These are phyloP conservation scores for Suillus clintonianus DNA, from an alignment of 768 basidiomycete species.

Conservation along the genomic window DNA sequence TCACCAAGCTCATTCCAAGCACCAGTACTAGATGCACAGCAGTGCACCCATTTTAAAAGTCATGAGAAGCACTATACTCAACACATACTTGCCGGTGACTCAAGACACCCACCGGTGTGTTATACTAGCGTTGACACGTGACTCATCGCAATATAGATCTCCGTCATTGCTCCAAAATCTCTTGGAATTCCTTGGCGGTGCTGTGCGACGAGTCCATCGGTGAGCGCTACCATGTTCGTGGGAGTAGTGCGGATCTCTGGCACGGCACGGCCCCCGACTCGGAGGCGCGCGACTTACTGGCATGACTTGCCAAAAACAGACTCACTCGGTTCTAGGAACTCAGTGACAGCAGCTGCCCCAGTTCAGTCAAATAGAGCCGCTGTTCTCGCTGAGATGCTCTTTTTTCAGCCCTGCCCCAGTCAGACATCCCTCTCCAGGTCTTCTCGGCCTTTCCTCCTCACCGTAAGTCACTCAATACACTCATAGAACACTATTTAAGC, in stretches of 20 bases:
- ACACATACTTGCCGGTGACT: too few species aligned
- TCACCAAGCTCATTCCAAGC: too few species aligned
- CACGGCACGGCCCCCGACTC: neutral
- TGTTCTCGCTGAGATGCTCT: conserved; percentile 23
- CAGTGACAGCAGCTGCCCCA: neutral
- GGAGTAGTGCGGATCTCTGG: neutral
- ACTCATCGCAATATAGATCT: neutral
- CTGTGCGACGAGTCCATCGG: neutral
- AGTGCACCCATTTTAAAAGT: too few species aligned
- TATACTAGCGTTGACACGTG: too few species aligned
- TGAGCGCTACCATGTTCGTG: neutral
- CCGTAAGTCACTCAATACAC: conserved; percentile 15
- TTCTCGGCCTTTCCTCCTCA: conserved; percentile 19
- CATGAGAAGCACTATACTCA: too few species aligned
- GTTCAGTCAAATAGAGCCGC: conserved; percentile 30
- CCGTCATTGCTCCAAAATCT: neutral
- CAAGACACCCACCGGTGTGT: too few species aligned
- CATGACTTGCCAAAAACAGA: neutral
- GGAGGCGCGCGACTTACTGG: too few species aligned
- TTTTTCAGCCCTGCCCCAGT: conserved; percentile 14
- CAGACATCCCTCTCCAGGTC: conserved; percentile 26
- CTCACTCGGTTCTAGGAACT: neutral
- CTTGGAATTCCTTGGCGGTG: neutral
- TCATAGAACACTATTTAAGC: conserved; percentile 27
- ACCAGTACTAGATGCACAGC: too few species aligned